Evolutionary conservation across 2,329 filamentous ascomycete species (phyloP).

Genomic region (Alternaria rosae): DNA sequence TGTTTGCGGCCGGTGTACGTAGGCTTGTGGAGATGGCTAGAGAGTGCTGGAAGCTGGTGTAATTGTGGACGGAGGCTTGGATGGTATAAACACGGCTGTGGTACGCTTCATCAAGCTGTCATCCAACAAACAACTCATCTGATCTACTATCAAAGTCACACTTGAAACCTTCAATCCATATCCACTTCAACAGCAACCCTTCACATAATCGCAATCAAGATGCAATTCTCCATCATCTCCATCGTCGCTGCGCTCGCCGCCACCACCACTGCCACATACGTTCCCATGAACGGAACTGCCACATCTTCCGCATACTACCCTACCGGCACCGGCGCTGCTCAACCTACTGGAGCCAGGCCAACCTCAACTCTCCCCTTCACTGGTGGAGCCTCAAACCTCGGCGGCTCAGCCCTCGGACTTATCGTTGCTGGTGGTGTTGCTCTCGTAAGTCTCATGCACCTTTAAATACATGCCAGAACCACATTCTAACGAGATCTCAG

Average conservation of each 20-base stretch:
- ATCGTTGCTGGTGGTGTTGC: conserved; percentile 44
- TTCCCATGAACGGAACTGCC: conserved; percentile 34
- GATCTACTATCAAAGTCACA: not conserved
- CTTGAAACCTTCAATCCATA: not conserved
- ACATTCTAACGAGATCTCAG: conserved; percentile 5
- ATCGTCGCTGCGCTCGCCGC: conserved; percentile 36
- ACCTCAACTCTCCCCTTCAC: conserved; percentile 35
- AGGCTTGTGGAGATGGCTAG: conserved; percentile 13
- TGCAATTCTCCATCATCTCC: conserved; percentile 44
- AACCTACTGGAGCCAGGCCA: conserved; percentile 21
- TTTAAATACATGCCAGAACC: not conserved
- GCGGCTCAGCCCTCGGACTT: conserved; percentile 38
- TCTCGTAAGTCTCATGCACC: conserved; percentile 26
- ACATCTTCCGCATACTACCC: conserved; percentile 31
- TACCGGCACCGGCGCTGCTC: conserved; percentile 31
- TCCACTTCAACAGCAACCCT: not conserved
- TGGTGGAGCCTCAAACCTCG: conserved; percentile 34
- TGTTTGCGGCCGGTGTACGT: conserved; percentile 19
- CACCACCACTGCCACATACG: conserved; percentile 35
- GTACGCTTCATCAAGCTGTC: not conserved
- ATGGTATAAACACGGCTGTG: conserved; percentile 14
- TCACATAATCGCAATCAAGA: conserved; percentile 23
- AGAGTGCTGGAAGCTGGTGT: not conserved
- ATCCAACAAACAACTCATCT: conserved; percentile 1
- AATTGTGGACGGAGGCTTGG: conserved; percentile 1